Conservation (phyloP, 441 rosid genomes). For the Hura crepitans region DNA sequence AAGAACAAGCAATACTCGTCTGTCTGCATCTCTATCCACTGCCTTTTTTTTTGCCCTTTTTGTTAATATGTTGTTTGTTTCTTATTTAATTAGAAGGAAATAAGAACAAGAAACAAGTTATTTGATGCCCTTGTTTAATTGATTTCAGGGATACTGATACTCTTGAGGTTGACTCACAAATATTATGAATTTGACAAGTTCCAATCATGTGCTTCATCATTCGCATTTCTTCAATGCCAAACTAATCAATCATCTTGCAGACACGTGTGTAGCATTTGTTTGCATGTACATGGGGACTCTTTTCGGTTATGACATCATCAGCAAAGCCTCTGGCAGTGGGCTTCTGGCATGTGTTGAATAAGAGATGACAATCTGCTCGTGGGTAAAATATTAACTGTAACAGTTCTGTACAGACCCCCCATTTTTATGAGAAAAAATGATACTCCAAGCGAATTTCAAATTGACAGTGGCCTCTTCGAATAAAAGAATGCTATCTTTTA, state of each 20-base stretch:
- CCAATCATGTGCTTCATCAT: background rate
- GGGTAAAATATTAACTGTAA: slow-evolving; percentile 12
- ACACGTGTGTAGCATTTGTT: background rate
- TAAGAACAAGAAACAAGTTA: background rate
- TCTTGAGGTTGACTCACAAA: background rate
- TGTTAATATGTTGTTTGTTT: background rate
- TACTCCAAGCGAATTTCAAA: background rate
- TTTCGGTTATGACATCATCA: background rate
- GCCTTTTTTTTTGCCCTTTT: no score
- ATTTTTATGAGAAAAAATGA: background rate
- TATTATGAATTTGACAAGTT: background rate
- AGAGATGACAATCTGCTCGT: slow-evolving; percentile 10
- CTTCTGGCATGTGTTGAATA: slow-evolving; percentile 29
- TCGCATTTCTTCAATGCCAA: slow-evolving; percentile 2
- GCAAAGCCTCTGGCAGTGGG: slow-evolving; percentile 12
- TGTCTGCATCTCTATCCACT: no score
- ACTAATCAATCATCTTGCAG: slow-evolving; percentile 3
- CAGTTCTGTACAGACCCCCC: slow-evolving; percentile 33
- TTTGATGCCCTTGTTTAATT: background rate
- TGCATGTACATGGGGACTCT: background rate
- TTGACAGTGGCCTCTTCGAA: background rate
- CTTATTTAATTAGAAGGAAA: background rate
- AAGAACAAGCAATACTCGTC: no score
- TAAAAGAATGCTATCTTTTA: background rate
- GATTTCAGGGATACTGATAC: slow-evolving; percentile 13